Base-by-base conservation (phyloP, 345 rosid genomes). In the Eucalyptus sideroxylon region DNA sequence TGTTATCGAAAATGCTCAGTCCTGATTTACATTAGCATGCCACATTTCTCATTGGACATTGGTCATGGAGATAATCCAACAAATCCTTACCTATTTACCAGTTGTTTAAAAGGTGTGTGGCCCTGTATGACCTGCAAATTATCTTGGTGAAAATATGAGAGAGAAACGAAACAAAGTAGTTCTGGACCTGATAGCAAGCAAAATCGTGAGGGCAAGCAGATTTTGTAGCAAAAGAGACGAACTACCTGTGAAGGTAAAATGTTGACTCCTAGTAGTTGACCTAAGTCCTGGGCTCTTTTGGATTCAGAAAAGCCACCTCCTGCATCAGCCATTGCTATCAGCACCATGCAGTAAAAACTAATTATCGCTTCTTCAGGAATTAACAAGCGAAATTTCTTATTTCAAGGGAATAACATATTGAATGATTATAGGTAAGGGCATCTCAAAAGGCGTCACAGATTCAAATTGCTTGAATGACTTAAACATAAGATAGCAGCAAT, bases 291-390 rank as follows among this genome's bases (percentile, higher is more conserved):
- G 21, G 99, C 98, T 92, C 99, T 96, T 91, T 91, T 92, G 40
- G 97, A 94, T 94, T 96, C 99, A 77, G 92, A 95, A 91, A 94
- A 90, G 86, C 99, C 98, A 92, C 99, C 99, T 86, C 99, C 99
- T 97, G 89, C 16, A 14, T 50, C 67, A 23, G 37, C 56, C 67
- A 53, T 86, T 86, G 45, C 10, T 27, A 23, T 40, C 1, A 77
- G 83, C 83, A 26, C 1, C 3, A 1, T 11, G 47, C 83, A 77
- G 83, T 77, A 77, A 40, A 77, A 77, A 40, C 2, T 37, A 21
- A 77, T 10, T 7, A 23, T 77, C 16, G 0, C 30, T 77, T 77
- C 47, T 21, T 21, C 42, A 40, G 2, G 83, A 77, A 40, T 77
- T 77, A 77, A 21, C 47, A 11, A 4, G 45, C 30, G 3, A 37